Base-by-base conservation (phyloP, 257 asterid species). In the Fraxinus pennsylvanica region DNA sequence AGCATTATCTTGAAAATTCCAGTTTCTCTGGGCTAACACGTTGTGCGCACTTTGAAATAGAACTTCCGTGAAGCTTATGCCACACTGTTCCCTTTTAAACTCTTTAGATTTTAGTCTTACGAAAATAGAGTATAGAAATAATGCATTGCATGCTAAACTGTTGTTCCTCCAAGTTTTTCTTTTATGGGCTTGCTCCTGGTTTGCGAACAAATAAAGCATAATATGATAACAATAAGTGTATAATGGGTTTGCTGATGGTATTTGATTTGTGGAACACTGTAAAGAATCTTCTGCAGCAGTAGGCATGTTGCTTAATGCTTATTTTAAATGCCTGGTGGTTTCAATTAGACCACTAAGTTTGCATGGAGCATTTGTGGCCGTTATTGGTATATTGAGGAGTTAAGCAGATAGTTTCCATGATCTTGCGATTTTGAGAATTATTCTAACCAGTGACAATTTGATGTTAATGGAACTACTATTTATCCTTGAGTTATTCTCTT, bases 401-500 rank as follows among this genome's bases (percentile, higher is more conserved):
- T 36, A 61, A 54, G 36, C 67, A 54, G 82, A 65, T n/a, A 32
- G 25, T 27, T 21, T 8, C 67, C 36, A 69, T 73, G 65, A 68
- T 50, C 50, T 45, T 68, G 59, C 43, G 22, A n/a, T 38, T 41
- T 15, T 29, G 63, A 57, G 61, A 41, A 78, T 50, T 69, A 10
- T 41, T 19, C 36, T 17, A 27, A 38, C 8, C 13, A 27, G 67
- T 61, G 10, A 35, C 8, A 52, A 27, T 71, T 65, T 66, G 75
- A 10, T 77, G 65, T 50, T 39, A 74, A 72, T 66, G 81, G 74
- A 73, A 57, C 38, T 73, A 71, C 68, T 75, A 71, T 77, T 72
- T 27, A 1, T 74, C 41, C 30, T 43, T 43, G 30, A 33, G 39
- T 74, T 72, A 71, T 74, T 74, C 69, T 47, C 76, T 78, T 68